Evolutionary conservation across 2,329 filamentous ascomycete genomes (phyloP).

Genomic region (Talaromyces albobiverticillius): DNA sequence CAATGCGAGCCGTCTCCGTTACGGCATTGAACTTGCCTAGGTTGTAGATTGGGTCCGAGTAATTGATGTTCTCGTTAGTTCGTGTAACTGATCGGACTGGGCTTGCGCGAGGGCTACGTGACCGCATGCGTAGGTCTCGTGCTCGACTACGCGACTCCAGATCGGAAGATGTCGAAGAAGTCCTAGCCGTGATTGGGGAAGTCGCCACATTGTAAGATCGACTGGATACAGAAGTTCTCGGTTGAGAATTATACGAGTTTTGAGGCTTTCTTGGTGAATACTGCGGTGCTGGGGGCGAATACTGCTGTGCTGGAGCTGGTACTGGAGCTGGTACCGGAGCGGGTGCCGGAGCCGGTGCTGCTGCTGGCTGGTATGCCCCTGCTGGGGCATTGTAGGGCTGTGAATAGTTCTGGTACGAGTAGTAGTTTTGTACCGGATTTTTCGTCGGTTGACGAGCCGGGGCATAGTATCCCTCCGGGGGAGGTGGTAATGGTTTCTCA

Average conservation of each 20-base stretch:
- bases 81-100: slow-evolving; percentile 24
- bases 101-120: slow-evolving; percentile 32
- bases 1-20: slow-evolving; percentile 29
- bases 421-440: background rate
- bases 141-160: slow-evolving; percentile 26
- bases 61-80: slow-evolving; percentile 20
- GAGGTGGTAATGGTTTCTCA: slow-evolving; percentile 8
- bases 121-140: slow-evolving; percentile 34
- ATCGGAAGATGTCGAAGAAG: slow-evolving; percentile 15
- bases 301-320: too few relatives aligned
- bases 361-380: background rate
- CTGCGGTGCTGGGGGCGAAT: too few relatives aligned
- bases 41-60: slow-evolving; percentile 23
- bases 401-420: background rate
- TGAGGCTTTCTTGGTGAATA: background rate
- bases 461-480: slow-evolving; percentile 20
- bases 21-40: slow-evolving; percentile 34
- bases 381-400: background rate
- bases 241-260: background rate
- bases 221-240: background rate
- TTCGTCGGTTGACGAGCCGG: slow-evolving; percentile 11
- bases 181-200: slow-evolving; percentile 12
- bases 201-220: slow-evolving; percentile 1
- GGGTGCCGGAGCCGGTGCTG: too few relatives aligned
- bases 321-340: too few relatives aligned